Conservation (phyloP, 257 asterid genomes). For the Prunella vulgaris region DNA sequence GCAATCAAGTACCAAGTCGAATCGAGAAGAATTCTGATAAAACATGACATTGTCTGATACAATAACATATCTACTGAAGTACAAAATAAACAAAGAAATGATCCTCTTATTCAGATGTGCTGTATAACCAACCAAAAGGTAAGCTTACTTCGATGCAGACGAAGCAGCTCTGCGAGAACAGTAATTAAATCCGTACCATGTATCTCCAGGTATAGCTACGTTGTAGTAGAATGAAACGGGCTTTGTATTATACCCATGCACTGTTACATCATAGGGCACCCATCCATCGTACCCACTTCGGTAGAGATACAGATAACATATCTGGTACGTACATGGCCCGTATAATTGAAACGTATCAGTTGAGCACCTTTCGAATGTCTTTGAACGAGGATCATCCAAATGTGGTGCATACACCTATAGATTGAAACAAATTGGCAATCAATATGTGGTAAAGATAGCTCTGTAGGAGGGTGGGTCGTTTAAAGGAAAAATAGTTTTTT, state of each 20-base stretch:
- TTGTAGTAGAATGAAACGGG: conserved; percentile 65
- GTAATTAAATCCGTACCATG: conserved; percentile 73
- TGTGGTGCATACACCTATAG: conserved; percentile 83
- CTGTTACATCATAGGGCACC: conserved; percentile 72
- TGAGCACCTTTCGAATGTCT: conserved; percentile 82
- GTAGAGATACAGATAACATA: conserved; percentile 82
- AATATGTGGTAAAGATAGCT: background rate
- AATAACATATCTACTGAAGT: background rate
- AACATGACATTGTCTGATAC: too few relatives aligned
- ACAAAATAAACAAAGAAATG: background rate
- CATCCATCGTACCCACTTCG: conserved; percentile 93
- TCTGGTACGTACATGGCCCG: conserved; percentile 90
- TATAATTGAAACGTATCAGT: conserved; percentile 56
- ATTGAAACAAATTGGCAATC: background rate
- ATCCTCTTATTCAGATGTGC: conserved; percentile 13
- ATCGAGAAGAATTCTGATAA: too few relatives aligned
- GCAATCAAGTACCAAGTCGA: too few relatives aligned
- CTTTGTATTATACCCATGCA: conserved; percentile 45
- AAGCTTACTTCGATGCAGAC: background rate
- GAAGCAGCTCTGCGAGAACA: conserved; percentile 37
- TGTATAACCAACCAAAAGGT: background rate
- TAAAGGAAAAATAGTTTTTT: too few relatives aligned
- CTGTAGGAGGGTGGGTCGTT: background rate
- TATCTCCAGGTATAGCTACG: conserved; percentile 49
- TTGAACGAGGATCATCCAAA: conserved; percentile 59